Percentiles rank a stretch among this genome's conserved stretches.
Evolutionary conservation across 805 yeast species (phyloP).

Genomic region (Teunomyces barrocoloradensis): DNA sequence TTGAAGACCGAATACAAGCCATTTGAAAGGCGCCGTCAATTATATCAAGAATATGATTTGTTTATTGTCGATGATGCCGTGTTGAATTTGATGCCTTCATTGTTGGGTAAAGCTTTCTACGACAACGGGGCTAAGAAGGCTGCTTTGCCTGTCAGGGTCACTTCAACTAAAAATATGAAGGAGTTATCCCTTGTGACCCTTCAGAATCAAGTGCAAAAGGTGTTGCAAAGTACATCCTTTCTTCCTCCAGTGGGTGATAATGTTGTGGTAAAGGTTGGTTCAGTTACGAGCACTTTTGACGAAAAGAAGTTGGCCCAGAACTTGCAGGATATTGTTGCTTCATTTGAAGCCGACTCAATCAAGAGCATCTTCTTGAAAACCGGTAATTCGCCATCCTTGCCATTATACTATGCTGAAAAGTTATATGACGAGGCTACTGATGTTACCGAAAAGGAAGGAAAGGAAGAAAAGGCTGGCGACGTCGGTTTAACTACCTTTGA

Average conservation of each 20-base stretch:
- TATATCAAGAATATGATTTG: conserved; percentile 64
- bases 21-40: conserved; percentile 82
- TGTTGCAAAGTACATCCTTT: conserved; percentile 56
- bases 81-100: conserved; percentile 74
- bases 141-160: conserved; percentile 63
- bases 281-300: conserved; percentile 36
- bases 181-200: conserved; percentile 51
- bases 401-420: conserved; percentile 68
- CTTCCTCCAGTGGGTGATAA: conserved; percentile 73
- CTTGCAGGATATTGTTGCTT: conserved; percentile 50
- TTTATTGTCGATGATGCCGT: conserved; percentile 85
- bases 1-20: conserved; percentile 82
- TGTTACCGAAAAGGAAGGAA: conserved; percentile 31
- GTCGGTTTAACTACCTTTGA: conserved; percentile 57
- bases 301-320: conserved; percentile 57
- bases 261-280: conserved; percentile 66
- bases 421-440: conserved; percentile 48
- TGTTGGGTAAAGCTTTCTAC: conserved; percentile 79
- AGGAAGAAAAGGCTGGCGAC: conserved; percentile 20
- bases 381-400: conserved; percentile 74
- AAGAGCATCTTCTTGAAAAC: conserved; percentile 68
- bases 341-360: conserved; percentile 44
- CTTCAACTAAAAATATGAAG: conserved; percentile 26
- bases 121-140: conserved; percentile 47
- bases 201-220: conserved; percentile 56